These are phyloP conservation scores for Atkinsonella texensis DNA, from an alignment of 2,329 filamentous ascomycete species.

Conservation along the genomic window DNA sequence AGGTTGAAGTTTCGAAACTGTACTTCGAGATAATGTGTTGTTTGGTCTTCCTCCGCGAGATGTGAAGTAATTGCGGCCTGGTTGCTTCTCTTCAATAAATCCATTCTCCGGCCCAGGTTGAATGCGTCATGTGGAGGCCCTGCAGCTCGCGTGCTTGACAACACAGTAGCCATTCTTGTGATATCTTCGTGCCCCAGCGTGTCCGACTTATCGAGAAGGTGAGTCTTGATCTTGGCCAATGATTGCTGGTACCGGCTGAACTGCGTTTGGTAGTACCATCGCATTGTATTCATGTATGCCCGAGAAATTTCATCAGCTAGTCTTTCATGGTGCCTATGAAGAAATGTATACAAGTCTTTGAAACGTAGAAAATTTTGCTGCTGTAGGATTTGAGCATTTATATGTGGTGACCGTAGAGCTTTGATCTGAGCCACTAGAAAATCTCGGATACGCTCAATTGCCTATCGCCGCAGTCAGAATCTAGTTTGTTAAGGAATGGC, in stretches of 20 bases:
- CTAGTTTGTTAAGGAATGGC: not conserved
- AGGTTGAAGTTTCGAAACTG: slow-evolving; percentile 93
- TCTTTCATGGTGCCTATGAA: slow-evolving; percentile 69
- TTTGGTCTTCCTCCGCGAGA: slow-evolving; percentile 79
- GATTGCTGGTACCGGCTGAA: slow-evolving; percentile 81
- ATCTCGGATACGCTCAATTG: slow-evolving; percentile 87
- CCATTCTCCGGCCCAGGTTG: slow-evolving; percentile 73
- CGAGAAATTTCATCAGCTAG: slow-evolving; percentile 82
- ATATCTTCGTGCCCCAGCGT: slow-evolving; percentile 68
- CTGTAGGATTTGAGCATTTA: slow-evolving; percentile 95
- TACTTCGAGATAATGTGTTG: slow-evolving; percentile 75
- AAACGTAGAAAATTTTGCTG: slow-evolving; percentile 82
- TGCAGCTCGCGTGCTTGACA: slow-evolving; percentile 32
- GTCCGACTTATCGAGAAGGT: slow-evolving; percentile 72
- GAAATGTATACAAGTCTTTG: slow-evolving; percentile 77
- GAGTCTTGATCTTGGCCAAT: slow-evolving; percentile 73
- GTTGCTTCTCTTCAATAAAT: slow-evolving; percentile 63
- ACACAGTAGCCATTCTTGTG: slow-evolving; percentile 48
- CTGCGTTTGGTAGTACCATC: slow-evolving; percentile 92
- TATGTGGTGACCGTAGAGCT: slow-evolving; percentile 82
- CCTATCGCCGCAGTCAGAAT: slow-evolving; percentile 31
- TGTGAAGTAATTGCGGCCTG: slow-evolving; percentile 75
- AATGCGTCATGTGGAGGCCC: slow-evolving; percentile 72
- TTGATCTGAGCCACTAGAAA: slow-evolving; percentile 93
- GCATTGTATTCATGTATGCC: slow-evolving; percentile 96